Percentiles rank a stretch among this genome's conserved stretches.
Conservation (phyloP, 2,329 filamentous ascomycete genomes). For the Hymenoscyphus albidus region DNA sequence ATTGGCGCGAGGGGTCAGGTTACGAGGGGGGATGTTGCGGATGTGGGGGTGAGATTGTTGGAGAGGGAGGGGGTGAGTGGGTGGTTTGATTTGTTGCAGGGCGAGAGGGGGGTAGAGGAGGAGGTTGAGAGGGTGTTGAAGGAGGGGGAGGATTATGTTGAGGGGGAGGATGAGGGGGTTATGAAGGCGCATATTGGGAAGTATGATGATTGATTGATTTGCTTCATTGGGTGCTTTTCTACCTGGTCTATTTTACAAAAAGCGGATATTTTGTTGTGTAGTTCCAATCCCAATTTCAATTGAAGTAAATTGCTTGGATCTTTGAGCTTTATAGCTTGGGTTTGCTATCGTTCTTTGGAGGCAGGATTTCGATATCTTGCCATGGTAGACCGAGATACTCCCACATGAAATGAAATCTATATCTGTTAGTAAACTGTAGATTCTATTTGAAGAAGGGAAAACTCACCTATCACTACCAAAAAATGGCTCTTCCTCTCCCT, state of each 20-base stretch:
- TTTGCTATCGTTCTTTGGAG: conserved; percentile 25
- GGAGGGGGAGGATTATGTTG: conserved; percentile 48
- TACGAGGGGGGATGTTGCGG: conserved; percentile 57
- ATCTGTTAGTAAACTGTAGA: neutral
- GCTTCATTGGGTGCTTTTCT: neutral
- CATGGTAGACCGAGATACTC: conserved; percentile 59
- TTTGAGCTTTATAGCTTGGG: conserved; percentile 18
- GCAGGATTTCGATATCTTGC: conserved; percentile 48
- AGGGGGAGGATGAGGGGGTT: conserved; percentile 44
- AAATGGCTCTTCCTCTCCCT: conserved; percentile 62
- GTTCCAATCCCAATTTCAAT: neutral
- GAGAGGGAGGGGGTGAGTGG: conserved; percentile 42
- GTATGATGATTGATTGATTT: conserved; percentile 2
- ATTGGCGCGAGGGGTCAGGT: conserved; percentile 38
- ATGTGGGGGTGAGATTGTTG: conserved; percentile 53
- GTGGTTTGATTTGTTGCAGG: conserved; percentile 55
- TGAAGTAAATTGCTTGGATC: neutral
- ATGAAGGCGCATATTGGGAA: conserved; percentile 23
- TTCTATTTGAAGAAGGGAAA: neutral
- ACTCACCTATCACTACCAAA: conserved; percentile 70
- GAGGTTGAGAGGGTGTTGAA: conserved; percentile 48
- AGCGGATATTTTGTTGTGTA: neutral
- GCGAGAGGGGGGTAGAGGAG: conserved; percentile 44
- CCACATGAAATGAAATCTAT: conserved; percentile 66
- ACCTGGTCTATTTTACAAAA: neutral